Evolutionary conservation across 768 basidiomycete genomes (phyloP).

Genomic region (Agaricus sinodeliciosus): DNA sequence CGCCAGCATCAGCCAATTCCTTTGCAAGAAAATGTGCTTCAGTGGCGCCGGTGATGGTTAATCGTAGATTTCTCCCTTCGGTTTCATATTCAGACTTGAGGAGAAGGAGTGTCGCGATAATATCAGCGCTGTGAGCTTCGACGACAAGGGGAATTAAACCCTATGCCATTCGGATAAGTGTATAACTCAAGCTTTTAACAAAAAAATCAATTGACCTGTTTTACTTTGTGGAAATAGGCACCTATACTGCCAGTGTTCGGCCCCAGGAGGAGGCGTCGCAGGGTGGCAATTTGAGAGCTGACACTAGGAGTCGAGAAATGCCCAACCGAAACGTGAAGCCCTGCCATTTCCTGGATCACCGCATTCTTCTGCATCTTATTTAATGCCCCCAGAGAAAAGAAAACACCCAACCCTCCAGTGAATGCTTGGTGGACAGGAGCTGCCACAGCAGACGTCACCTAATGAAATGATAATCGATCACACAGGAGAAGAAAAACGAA

Average conservation of each 20-base stretch:
- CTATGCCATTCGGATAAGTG: slow-evolving; percentile 22
- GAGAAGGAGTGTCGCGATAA: slow-evolving; percentile 69
- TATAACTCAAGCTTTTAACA: too few relatives aligned
- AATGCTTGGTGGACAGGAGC: slow-evolving; percentile 50
- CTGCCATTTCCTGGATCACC: slow-evolving; percentile 55
- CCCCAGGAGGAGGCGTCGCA: slow-evolving; percentile 58
- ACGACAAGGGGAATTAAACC: slow-evolving; percentile 72
- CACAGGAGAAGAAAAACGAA: neutral
- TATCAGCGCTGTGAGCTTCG: slow-evolving; percentile 69
- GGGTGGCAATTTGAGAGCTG: slow-evolving; percentile 74
- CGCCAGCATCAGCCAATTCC: slow-evolving; percentile 46
- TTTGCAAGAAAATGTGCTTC: slow-evolving; percentile 68
- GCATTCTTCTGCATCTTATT: slow-evolving; percentile 59
- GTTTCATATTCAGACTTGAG: slow-evolving; percentile 61
- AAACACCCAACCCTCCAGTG: slow-evolving; percentile 56
- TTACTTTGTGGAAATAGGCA: slow-evolving; percentile 39
- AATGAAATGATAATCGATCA: neutral
- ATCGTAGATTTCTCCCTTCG: slow-evolving; percentile 32
- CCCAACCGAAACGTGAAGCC: slow-evolving; percentile 58
- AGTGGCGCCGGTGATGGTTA: slow-evolving; percentile 59
- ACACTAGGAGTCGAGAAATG: slow-evolving; percentile 49
- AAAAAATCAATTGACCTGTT: slow-evolving; percentile 24
- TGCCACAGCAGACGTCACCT: slow-evolving; percentile 56
- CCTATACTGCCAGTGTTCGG: slow-evolving; percentile 31
- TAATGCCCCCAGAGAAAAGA: slow-evolving; percentile 53